Conservation (phyloP, 176 grass and related monocot genomes). For the Phragmites australis region DNA sequence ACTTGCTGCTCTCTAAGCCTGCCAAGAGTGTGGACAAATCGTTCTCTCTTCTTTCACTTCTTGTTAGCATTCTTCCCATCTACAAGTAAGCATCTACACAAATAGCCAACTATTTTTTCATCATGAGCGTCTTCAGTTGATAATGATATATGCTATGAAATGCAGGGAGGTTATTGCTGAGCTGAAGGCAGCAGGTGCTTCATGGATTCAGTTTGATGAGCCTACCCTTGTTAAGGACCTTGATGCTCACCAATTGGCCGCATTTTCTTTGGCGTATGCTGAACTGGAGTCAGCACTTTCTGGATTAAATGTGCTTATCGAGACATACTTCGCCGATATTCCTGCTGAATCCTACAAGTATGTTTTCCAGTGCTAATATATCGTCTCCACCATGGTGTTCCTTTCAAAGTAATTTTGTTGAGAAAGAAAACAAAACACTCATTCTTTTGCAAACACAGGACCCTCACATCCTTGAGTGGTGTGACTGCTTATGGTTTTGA, state of each 20-base stretch:
- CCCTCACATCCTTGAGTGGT: constrained; percentile 65
- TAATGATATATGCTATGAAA: constrained; percentile 40
- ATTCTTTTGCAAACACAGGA: constrained; percentile 55
- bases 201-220: constrained; percentile 98
- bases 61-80: constrained; percentile 70
- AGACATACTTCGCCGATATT: constrained; percentile 96
- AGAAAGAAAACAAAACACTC: constrained; percentile 20
- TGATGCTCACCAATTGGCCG: constrained; percentile 70
- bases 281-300: constrained; percentile 68
- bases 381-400: background rate
- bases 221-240: constrained; percentile 89
- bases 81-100: constrained; percentile 73
- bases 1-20: constrained; percentile 90
- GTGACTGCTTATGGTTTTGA: constrained; percentile 85
- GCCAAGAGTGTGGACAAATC: constrained; percentile 96
- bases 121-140: constrained; percentile 12
- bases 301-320: constrained; percentile 87
- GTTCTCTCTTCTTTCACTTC: constrained; percentile 85
- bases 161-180: constrained; percentile 83
- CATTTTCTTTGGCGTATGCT: constrained; percentile 72
- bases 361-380: constrained; percentile 24
- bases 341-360: constrained; percentile 92
- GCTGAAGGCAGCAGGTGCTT: constrained; percentile 85
- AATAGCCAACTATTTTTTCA: constrained; percentile 5
- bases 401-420: constrained; percentile 10